Base-by-base conservation (phyloP, 2,329 filamentous ascomycete species). In the Aspergillus uvarum region DNA sequence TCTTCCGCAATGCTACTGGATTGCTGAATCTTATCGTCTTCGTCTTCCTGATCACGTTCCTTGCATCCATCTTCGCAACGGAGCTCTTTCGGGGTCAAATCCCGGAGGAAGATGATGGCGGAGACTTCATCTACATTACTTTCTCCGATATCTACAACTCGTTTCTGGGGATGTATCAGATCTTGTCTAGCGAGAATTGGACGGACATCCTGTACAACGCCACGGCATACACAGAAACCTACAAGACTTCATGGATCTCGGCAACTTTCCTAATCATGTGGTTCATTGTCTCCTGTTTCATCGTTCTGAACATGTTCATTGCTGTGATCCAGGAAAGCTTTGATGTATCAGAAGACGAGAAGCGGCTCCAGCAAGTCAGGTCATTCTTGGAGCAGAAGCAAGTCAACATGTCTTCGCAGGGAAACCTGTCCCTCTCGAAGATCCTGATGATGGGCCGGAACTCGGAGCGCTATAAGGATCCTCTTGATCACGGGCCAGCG, bases 271-370 rank as follows among this genome's bases (percentile, higher is more conserved):
- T 96, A 67, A 91, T 97, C 64, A 84, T 93, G 66, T 99, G 95
- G 95, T 98, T 96, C 76, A 95, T 96, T 59, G 83, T 99, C 48
- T 85, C 92, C 5, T 97, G 96, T 75, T 94, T 98, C 73, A 96
- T 99, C 78, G 85, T 98, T 63, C 80, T 99, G 80, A 99, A 98
- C 73, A 99, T 99, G 95, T 99, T 99, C 82, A 98, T 99, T 90
- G 95, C 95, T 82, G 95, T 99, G 79, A 99, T 99, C 66, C 95
- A 99, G 76, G 95, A 99, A 73, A 99, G 96, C 71, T 99, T 99
- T 73, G 95, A 99, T 77, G 92, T 99, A 26, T 96, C 93, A 3
- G 95, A 99, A 74, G 96, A 99, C 72, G 93, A 98, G 75, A 99
- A 99, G 78, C 92, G 96, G 21, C 79, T 98, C 63, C 92, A 98